A percentile compares a stretch with the other conserved stretches of the same genome.
phyloP scores from a whole-genome alignment of 345 rosid species.

The Sisymbrium altissimum region DNA sequence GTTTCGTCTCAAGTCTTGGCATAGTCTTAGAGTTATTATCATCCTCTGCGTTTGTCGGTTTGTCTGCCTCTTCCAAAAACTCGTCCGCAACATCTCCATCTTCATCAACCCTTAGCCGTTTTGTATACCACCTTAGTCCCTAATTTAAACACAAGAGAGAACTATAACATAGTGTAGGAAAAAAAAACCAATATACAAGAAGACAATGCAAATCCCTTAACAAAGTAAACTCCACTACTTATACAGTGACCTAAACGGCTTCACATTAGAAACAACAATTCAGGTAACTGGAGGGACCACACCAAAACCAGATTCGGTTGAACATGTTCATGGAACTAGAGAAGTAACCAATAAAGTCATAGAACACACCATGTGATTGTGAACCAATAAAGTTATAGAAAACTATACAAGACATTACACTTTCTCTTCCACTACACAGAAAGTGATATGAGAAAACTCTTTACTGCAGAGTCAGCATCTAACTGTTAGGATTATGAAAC shows the following conservation, averaged over 20 bases:
- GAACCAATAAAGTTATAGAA: background rate
- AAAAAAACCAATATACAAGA: background rate
- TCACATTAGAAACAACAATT: background rate
- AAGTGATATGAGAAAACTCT: background rate
- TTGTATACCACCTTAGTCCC: constrained; percentile 91
- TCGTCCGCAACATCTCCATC: constrained; percentile 97
- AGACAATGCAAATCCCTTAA: background rate
- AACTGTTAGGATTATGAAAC: background rate
- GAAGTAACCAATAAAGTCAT: background rate
- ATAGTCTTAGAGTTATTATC: constrained; percentile 1
- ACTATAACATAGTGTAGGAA: background rate
- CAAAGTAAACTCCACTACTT: background rate
- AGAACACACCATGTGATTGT: background rate
- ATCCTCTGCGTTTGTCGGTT: background rate
- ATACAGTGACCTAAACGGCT: background rate
- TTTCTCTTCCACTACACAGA: background rate
- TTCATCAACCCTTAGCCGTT: constrained; percentile 70
- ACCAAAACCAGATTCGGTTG: background rate
- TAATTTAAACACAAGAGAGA: constrained; percentile 23
- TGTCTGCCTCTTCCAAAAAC: constrained; percentile 63
- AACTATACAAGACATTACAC: background rate
- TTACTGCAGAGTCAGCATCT: background rate
- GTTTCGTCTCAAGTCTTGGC: constrained; percentile 3
- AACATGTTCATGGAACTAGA: background rate
- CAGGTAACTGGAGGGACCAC: background rate